Evolutionary conservation across 2,329 filamentous ascomycete species (phyloP).

Genomic region (Penicillium sp.): DNA sequence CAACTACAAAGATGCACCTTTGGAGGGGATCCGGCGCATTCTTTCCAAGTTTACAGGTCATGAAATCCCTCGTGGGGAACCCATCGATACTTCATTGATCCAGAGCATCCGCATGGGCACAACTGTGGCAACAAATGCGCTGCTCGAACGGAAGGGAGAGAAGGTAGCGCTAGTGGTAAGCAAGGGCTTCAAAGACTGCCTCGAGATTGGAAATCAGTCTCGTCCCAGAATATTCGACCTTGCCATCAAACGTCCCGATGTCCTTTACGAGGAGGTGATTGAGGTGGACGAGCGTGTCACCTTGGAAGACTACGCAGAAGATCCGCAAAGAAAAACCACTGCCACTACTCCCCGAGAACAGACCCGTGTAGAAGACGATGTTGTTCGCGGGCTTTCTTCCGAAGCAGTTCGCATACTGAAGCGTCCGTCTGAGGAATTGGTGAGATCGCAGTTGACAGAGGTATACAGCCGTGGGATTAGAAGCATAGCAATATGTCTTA

Average conservation of each 20-base stretch:
- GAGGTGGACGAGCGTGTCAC: conserved; percentile 88
- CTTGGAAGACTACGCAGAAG: conserved; percentile 82
- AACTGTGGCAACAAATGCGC: conserved; percentile 84
- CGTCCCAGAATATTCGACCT: conserved; percentile 85
- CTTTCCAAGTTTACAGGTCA: conserved; percentile 66
- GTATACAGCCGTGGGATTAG: conserved; percentile 63
- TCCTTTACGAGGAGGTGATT: conserved; percentile 75
- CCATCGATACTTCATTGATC: conserved; percentile 72
- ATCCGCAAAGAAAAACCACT: conserved; percentile 58
- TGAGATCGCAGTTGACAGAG: conserved; percentile 53
- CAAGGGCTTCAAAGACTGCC: conserved; percentile 75
- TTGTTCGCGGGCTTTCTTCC: conserved; percentile 64
- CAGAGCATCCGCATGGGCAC: conserved; percentile 94
- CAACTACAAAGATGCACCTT: conserved; percentile 83
- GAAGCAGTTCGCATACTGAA: conserved; percentile 64
- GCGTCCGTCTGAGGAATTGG: conserved; percentile 48
- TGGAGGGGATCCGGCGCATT: conserved; percentile 81
- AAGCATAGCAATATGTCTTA: conserved; percentile 80
- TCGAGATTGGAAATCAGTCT: conserved; percentile 83
- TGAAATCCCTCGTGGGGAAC: conserved; percentile 69
- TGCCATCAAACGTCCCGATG: conserved; percentile 75
- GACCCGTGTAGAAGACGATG: conserved; percentile 40
- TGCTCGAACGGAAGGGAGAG: conserved; percentile 84
- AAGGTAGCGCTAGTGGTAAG: conserved; percentile 80
- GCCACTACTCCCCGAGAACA: conserved; percentile 34